Conservation (phyloP, 495 filamentous ascomycete species). For the Antarctomyces pellizariae region DNA sequence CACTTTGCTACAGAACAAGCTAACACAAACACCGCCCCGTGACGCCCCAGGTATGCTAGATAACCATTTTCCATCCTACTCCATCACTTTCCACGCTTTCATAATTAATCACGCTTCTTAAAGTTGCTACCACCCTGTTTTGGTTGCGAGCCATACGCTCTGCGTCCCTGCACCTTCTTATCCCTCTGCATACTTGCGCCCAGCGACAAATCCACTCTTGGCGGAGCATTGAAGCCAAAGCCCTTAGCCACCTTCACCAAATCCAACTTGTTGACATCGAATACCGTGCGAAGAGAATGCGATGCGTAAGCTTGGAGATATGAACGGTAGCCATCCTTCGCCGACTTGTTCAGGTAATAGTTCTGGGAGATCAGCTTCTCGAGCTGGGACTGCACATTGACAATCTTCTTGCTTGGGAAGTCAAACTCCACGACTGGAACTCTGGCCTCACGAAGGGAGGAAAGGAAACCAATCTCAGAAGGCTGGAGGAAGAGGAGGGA, state of each 20-base stretch:
- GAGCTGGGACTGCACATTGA: slow-evolving; percentile 85
- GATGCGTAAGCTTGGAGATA: slow-evolving; percentile 91
- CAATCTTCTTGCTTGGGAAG: slow-evolving; percentile 74
- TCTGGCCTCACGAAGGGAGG: slow-evolving; percentile 72
- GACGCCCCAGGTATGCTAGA: too few species aligned
- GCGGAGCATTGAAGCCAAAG: slow-evolving; percentile 79
- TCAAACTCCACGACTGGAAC: slow-evolving; percentile 93
- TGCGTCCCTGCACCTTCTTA: slow-evolving; percentile 56
- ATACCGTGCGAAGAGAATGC: slow-evolving; percentile 72
- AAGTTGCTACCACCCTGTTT: slow-evolving; percentile 12
- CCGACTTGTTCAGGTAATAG: slow-evolving; percentile 82
- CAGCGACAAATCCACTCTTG: slow-evolving; percentile 70
- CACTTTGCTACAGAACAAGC: too few species aligned
- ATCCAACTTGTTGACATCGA: slow-evolving; percentile 84
- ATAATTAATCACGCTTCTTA: too few species aligned
- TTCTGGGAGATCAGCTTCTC: slow-evolving; percentile 86
- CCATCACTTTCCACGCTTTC: too few species aligned
- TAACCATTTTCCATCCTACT: slow-evolving; percentile 1
- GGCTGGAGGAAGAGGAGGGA: slow-evolving; percentile 55
- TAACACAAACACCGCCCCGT: too few species aligned
- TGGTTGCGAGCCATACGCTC: slow-evolving; percentile 57
- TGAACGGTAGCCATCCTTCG: slow-evolving; percentile 44
- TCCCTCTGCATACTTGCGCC: slow-evolving; percentile 72
- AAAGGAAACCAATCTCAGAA: slow-evolving; percentile 75
- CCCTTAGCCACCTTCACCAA: slow-evolving; percentile 81